Conservation (phyloP, 2,329 filamentous ascomycete species). For the Fusarium oligoseptatum region DNA sequence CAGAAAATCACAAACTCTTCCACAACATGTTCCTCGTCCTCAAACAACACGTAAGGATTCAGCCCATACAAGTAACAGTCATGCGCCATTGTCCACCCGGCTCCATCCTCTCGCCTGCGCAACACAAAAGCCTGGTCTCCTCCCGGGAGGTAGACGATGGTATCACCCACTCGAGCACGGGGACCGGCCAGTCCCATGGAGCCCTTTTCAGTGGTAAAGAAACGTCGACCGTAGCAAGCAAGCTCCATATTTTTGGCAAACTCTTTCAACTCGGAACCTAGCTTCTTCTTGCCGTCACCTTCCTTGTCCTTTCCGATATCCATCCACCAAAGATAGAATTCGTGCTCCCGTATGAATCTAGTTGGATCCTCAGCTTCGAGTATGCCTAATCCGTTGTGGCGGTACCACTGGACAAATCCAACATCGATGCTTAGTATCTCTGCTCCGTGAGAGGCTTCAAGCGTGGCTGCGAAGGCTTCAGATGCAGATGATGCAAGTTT, state of each 20-base stretch:
- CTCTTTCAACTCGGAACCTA: neutral
- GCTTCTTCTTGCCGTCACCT: fast-evolving
- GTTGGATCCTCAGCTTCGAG: conserved; percentile 1
- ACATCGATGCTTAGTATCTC: fast-evolving
- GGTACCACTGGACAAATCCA: conserved; percentile 21
- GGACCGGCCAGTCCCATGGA: conserved; percentile 14
- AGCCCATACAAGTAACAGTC: conserved; percentile 26
- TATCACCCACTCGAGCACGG: neutral
- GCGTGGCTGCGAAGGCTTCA: neutral
- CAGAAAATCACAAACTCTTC: conserved; percentile 11
- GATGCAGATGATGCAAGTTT: neutral
- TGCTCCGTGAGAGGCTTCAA: neutral
- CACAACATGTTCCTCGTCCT: conserved; percentile 4
- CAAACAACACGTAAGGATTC: conserved; percentile 7
- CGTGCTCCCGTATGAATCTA: conserved; percentile 7
- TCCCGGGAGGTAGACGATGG: conserved; percentile 12
- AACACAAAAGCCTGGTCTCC: conserved; percentile 6
- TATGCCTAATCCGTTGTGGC: conserved; percentile 10
- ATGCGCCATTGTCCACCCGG: conserved; percentile 3
- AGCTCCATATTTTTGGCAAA: neutral
- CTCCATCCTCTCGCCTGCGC: neutral
- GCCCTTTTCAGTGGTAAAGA: conserved; percentile 18
- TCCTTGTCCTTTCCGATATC: neutral
- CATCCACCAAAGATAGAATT: conserved; percentile 27
- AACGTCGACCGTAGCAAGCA: conserved; percentile 12